Conservation (phyloP, 257 asterid genomes). For the Scutellaria galericulata region DNA sequence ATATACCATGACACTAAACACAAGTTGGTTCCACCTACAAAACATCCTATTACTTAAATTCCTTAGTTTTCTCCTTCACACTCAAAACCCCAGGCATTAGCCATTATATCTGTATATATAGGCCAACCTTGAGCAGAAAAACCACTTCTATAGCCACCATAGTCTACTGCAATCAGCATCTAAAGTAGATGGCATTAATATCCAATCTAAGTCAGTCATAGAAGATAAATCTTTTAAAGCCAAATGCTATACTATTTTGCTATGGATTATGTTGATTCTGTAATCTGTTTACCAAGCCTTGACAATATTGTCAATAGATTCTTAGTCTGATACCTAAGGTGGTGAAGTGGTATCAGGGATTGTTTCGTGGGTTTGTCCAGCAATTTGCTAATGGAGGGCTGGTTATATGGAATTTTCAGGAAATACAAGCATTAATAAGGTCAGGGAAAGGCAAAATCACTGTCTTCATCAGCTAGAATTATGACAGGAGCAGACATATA, state of each 20-base stretch:
- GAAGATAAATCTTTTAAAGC: not conserved
- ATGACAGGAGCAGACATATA: not conserved
- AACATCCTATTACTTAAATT: too few relatives aligned
- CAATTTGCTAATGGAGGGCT: too few relatives aligned
- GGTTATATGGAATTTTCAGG: not conserved
- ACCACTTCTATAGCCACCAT: not conserved
- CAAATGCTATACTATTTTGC: not conserved
- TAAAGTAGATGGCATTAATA: not conserved
- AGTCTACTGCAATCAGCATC: not conserved
- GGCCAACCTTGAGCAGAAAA: not conserved
- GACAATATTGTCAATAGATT: not conserved
- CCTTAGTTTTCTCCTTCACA: not conserved
- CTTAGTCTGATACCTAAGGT: not conserved
- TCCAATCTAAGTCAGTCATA: not conserved
- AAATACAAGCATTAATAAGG: not conserved
- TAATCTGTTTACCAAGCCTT: not conserved
- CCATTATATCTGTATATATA: not conserved
- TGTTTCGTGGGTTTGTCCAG: too few relatives aligned
- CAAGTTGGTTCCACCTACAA: too few relatives aligned
- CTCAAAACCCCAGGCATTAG: conserved; percentile 7
- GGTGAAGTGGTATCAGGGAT: not conserved
- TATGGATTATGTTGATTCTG: not conserved
- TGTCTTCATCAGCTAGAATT: conserved; percentile 1
- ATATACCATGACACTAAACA: too few relatives aligned
- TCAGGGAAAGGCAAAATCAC: not conserved